Percentiles rank a stretch among this genome's conserved stretches.
Conservation (phyloP, 2,329 filamentous ascomycete species). For the Venturia pyrina region DNA sequence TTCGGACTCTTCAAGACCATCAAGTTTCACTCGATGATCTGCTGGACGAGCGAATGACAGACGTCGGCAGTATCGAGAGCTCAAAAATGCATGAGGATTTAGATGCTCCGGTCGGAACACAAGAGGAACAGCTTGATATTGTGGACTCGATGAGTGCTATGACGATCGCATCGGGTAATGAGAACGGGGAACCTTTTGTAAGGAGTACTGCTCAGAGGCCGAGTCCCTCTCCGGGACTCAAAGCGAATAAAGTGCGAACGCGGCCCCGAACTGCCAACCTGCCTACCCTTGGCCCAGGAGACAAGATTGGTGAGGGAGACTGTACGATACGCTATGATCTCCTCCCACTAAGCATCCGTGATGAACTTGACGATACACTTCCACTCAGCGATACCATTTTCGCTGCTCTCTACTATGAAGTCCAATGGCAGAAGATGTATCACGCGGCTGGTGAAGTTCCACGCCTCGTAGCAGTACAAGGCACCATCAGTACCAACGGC, state of each 20-base stretch:
- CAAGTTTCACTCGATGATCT: conserved; percentile 60
- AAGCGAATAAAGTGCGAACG: not conserved
- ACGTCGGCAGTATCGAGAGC: conserved; percentile 54
- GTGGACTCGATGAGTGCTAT: not conserved
- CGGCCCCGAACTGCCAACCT: conserved; percentile 19
- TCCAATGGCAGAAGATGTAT: conserved; percentile 84
- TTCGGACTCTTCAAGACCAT: conserved; percentile 59
- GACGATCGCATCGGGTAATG: not conserved
- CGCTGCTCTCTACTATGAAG: conserved; percentile 58
- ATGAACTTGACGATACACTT: conserved; percentile 21
- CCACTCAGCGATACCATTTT: conserved; percentile 53
- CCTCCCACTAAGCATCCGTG: conserved; percentile 38
- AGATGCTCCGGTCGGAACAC: conserved; percentile 3
- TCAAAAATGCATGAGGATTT: conserved; percentile 45
- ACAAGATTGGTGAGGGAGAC: conserved; percentile 67
- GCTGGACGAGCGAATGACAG: conserved; percentile 47
- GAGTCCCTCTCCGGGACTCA: not conserved
- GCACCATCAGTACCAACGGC: conserved; percentile 56
- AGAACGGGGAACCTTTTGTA: not conserved
- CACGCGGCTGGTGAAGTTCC: conserved; percentile 89
- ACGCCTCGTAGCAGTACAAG: conserved; percentile 82
- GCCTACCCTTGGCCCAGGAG: conserved; percentile 35
- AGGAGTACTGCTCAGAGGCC: not conserved
- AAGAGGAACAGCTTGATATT: not conserved
- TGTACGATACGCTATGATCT: conserved; percentile 64